phyloP scores from a whole-genome alignment of 768 basidiomycete species.

The Scleroderma citrinum region DNA sequence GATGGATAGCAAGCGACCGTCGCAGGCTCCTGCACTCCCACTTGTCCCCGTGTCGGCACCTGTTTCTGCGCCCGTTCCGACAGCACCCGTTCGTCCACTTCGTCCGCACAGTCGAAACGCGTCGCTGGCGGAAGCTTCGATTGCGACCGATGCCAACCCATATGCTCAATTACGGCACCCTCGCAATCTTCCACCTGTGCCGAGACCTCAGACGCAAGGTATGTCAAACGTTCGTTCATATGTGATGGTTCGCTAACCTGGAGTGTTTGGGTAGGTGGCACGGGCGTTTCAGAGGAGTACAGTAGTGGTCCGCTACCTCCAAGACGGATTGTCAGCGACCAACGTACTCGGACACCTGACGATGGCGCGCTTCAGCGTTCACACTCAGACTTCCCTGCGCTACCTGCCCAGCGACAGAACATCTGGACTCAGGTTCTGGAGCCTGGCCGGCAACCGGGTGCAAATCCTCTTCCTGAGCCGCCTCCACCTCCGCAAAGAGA shows the following conservation, averaged over 20 bases:
- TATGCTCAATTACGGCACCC: conserved; percentile 51
- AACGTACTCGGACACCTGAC: conserved; percentile 49
- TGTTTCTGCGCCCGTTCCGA: conserved; percentile 9
- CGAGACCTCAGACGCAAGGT: conserved; percentile 42
- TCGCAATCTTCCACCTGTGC: conserved; percentile 62
- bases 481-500: conserved; percentile 32
- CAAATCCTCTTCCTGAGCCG: conserved; percentile 31
- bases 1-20: conserved; percentile 28
- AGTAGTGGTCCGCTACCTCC: conserved; percentile 29
- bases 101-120: conserved; percentile 26
- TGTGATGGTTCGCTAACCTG: conserved; percentile 5
- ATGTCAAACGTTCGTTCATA: conserved; percentile 17
- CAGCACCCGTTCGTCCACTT: conserved; percentile 21
- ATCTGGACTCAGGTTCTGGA: conserved; percentile 92
- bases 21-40: conserved; percentile 14
- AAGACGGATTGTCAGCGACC: conserved; percentile 51
- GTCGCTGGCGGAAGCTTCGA: conserved; percentile 24
- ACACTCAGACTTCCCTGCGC: conserved; percentile 50
- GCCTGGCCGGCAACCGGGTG: conserved; percentile 46
- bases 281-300: conserved; percentile 43
- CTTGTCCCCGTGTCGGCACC: conserved; percentile 6
- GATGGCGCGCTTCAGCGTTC: conserved; percentile 51
- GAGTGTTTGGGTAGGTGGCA: conserved; percentile 5
- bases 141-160: conserved; percentile 28
- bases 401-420: conserved; percentile 51